Percentiles rank a stretch among this genome's conserved stretches.
phyloP scores from a whole-genome alignment of 177 flowering plant species.

The Telopea speciosissima region DNA sequence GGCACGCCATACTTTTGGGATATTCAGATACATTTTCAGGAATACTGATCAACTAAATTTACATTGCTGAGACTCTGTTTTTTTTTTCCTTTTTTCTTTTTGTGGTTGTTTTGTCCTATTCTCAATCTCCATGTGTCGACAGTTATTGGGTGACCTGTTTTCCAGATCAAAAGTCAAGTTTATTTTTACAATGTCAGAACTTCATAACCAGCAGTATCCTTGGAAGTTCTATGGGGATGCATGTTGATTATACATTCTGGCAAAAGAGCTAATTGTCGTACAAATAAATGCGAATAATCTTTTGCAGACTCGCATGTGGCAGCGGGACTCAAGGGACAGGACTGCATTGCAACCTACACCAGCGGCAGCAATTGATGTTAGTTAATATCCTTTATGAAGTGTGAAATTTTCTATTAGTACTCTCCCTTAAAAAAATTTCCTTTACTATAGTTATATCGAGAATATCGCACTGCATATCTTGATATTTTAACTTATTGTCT shows the following conservation, averaged over 20 bases:
- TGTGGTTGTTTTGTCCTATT: no score
- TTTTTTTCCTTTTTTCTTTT: no score
- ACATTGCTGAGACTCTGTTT: no score
- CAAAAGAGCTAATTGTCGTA: background rate
- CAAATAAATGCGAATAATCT: conserved; percentile 3
- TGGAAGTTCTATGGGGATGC: background rate
- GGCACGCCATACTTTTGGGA: no score
- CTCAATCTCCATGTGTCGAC: no score
- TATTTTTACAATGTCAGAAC: no score
- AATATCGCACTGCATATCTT: background rate
- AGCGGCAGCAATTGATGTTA: conserved; percentile 96
- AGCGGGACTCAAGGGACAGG: conserved; percentile 82
- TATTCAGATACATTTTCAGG: no score
- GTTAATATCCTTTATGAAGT: conserved; percentile 20
- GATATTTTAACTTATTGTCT: background rate
- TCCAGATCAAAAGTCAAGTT: no score
- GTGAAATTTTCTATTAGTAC: background rate
- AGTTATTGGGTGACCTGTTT: background rate
- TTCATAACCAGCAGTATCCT: background rate
- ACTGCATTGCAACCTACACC: conserved; percentile 87
- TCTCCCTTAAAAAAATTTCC: no score
- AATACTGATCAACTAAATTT: no score
- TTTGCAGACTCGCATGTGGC: conserved; percentile 82
- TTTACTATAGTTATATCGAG: background rate
- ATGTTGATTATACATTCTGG: background rate